These are phyloP conservation scores for Xerocomus spinulosus DNA, from an alignment of 768 basidiomycete genomes.

Conservation along the genomic window DNA sequence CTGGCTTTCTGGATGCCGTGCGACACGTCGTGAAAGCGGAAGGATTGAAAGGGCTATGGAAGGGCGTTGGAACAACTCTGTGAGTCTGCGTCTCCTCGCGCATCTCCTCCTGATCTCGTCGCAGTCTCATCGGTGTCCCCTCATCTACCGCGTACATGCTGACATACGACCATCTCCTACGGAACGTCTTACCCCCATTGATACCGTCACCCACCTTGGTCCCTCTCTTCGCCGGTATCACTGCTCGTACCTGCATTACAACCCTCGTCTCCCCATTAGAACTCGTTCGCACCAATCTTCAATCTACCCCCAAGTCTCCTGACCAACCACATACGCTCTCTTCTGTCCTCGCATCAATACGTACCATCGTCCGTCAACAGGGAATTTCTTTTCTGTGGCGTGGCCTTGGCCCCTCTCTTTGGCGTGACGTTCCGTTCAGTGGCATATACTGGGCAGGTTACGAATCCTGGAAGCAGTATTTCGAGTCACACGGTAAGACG, in stretches of 20 bases:
- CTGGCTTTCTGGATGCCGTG: conserved; percentile 83
- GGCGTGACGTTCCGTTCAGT: conserved; percentile 97
- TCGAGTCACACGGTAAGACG: conserved; percentile 48
- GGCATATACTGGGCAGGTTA: conserved; percentile 97
- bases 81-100: conserved; percentile 35
- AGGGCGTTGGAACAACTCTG: conserved; percentile 90
- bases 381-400: conserved; percentile 80
- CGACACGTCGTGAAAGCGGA: conserved; percentile 75
- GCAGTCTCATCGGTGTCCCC: conserved; percentile 85
- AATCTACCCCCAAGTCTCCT: conserved; percentile 75
- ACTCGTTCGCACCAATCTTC: conserved; percentile 88
- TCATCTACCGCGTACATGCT: conserved; percentile 93
- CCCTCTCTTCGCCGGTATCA: conserved; percentile 78
- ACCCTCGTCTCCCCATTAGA: conserved; percentile 84
- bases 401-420: conserved; percentile 86
- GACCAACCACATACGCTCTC: conserved; percentile 70
- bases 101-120: conserved; percentile 4
- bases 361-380: conserved; percentile 51
- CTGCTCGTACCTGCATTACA: conserved; percentile 77
- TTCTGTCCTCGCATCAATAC: conserved; percentile 65
- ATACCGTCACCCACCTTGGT: conserved; percentile 49
- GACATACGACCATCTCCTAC: conserved; percentile 85
- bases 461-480: conserved; percentile 69
- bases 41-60: conserved; percentile 87
- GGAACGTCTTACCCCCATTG: conserved; percentile 55